Base-by-base conservation (phyloP, 2,329 filamentous ascomycete species). In the Cladosporium sphaerospermum region DNA sequence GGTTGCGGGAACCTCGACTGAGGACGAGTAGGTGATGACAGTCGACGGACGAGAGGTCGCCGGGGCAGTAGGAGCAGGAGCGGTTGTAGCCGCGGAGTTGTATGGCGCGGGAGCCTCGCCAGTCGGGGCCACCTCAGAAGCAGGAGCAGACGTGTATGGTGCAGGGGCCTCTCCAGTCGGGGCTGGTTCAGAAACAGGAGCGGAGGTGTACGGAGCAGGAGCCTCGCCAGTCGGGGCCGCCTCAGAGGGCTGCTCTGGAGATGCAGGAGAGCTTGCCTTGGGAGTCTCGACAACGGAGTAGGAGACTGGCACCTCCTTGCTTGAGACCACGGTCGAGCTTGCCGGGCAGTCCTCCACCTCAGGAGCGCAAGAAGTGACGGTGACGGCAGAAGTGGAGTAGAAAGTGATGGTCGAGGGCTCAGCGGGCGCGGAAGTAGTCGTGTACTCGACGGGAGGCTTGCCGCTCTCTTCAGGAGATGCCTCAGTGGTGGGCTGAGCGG, bases 11-110 rank as follows among this genome's bases (percentile, higher is more conserved):
- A 71, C 63, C 16, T 62, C 66, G 45, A 70, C 56, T 42, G 58
- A 60, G 31, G 65, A 64, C 8, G 69, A 67, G 62, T 70, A 71
- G 13, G 68, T 71, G 59, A 76, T 71, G 23, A 70, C 73, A 1
- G 74, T 77, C 50, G 54, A 59, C 9, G 64, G 65, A 23, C 49
- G 47, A 36, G 61, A 45, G 36, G 56, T 54, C 11, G 63, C 58
- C n/a, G 58, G 43, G 13, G 51, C 52, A 33, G 54, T 54, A n/a
- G 54, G 58, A 16, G 11, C 18, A 19, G 45, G 47, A 39, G 14
- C 42, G 7, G 47, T 50, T 13, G 47, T 16, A 34, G 31, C 39
- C 23, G 51, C 39, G 48, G 28, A 54, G 43, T 36, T 53, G 40
- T 51, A 44, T 14, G 48, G 53, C 1, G 31, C 40, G 11, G 48